Conservation (phyloP, 805 yeast genomes). For the Candida chilensis region DNA sequence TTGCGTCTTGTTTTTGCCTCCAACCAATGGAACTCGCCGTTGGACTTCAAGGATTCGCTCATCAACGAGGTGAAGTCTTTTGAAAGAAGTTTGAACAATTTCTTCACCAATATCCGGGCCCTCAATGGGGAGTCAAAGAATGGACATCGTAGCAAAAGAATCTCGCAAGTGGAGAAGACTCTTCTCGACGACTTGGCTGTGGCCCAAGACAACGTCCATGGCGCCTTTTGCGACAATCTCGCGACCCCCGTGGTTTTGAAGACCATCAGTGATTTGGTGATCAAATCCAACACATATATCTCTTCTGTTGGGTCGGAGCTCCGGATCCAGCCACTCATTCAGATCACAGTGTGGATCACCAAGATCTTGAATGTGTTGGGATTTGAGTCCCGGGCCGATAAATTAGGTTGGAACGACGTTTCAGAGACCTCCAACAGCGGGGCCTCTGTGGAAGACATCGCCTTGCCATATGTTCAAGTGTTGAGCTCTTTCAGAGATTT, state of each 20-base stretch:
- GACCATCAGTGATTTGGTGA: slow-evolving; percentile 56
- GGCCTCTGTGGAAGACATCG: slow-evolving; percentile 48
- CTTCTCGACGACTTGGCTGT: slow-evolving; percentile 38
- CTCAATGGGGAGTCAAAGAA: slow-evolving; percentile 53
- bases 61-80: slow-evolving; percentile 67
- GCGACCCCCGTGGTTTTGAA: slow-evolving; percentile 71
- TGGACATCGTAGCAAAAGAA: slow-evolving; percentile 53
- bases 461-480: slow-evolving; percentile 72
- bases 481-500: slow-evolving; percentile 75
- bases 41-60: slow-evolving; percentile 84
- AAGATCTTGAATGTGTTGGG: slow-evolving; percentile 69
- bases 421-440: slow-evolving; percentile 9
- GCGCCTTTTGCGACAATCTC: slow-evolving; percentile 82
- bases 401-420: slow-evolving; percentile 70
- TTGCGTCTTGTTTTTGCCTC: slow-evolving; percentile 85
- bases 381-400: slow-evolving; percentile 59
- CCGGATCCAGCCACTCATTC: slow-evolving; percentile 57
- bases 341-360: slow-evolving; percentile 61
- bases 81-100: slow-evolving; percentile 71
- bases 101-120: slow-evolving; percentile 84
- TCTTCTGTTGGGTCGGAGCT: slow-evolving; percentile 36
- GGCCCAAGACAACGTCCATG: slow-evolving; percentile 55
- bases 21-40: slow-evolving; percentile 85
- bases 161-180: slow-evolving; percentile 43
- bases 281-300: slow-evolving; percentile 66